These are phyloP conservation scores for Paecilomyces variotii DNA, from an alignment of 2,329 filamentous ascomycete genomes.

Conservation along the genomic window DNA sequence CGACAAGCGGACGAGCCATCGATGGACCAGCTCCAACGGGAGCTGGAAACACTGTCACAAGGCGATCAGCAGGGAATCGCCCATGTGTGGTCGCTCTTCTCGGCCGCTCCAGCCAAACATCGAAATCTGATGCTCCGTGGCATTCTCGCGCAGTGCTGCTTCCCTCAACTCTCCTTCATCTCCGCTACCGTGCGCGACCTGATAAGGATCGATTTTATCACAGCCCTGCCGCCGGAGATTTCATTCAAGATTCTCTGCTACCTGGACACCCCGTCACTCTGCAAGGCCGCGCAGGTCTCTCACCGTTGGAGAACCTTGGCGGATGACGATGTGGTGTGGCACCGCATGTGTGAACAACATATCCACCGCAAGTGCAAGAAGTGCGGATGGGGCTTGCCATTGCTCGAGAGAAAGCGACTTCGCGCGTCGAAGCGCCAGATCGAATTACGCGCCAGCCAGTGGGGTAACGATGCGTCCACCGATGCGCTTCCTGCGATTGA, in stretches of 20 bases:
- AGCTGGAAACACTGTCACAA: slow-evolving; percentile 71
- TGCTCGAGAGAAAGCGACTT: slow-evolving; percentile 80
- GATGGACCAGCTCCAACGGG: slow-evolving; percentile 88
- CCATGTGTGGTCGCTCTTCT: slow-evolving; percentile 97
- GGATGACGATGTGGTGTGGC: slow-evolving; percentile 98
- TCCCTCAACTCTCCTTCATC: slow-evolving; percentile 89
- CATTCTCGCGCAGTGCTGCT: slow-evolving; percentile 93
- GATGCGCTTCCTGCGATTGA: slow-evolving; percentile 43
- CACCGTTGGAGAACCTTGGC: slow-evolving; percentile 78
- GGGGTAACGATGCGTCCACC: slow-evolving; percentile 48
- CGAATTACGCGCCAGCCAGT: slow-evolving; percentile 57
- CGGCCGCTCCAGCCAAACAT: slow-evolving; percentile 86
- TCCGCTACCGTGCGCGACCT: slow-evolving; percentile 86
- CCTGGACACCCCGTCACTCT: slow-evolving; percentile 87
- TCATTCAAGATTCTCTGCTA: slow-evolving; percentile 89
- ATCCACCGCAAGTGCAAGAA: slow-evolving; percentile 90
- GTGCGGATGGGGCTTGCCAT: slow-evolving; percentile 88
- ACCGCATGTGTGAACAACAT: slow-evolving; percentile 96
- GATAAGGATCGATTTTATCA: slow-evolving; percentile 94
- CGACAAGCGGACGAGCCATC: slow-evolving; percentile 89
- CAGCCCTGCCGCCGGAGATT: slow-evolving; percentile 79
- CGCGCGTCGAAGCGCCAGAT: slow-evolving; percentile 82
- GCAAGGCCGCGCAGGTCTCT: slow-evolving; percentile 92
- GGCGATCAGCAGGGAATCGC: slow-evolving; percentile 91
- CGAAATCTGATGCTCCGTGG: slow-evolving; percentile 94